Evolutionary conservation across 2,329 filamentous ascomycete genomes (phyloP).

Genomic region (Botrytis fabae): DNA sequence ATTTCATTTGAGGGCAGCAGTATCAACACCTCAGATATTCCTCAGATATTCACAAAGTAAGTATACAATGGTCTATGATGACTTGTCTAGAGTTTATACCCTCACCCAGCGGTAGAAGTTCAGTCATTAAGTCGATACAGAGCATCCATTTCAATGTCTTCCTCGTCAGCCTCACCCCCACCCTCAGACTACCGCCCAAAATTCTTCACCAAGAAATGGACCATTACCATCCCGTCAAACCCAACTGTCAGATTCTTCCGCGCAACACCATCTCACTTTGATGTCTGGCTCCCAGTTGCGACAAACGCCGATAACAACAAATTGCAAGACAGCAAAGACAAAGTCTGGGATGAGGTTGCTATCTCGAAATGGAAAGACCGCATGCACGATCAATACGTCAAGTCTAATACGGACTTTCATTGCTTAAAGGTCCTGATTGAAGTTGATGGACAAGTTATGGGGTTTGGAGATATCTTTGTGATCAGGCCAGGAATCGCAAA

Average conservation of each 20-base stretch:
- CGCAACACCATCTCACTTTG: constrained; percentile 3
- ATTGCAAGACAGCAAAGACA: neutral
- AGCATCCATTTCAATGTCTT: neutral
- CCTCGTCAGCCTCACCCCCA: neutral
- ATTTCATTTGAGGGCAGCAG: neutral
- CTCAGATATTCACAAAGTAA: neutral
- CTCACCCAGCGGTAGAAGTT: neutral
- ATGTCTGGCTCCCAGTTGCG: neutral
- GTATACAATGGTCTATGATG: neutral
- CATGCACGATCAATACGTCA: neutral
- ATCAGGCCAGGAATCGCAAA: neutral
- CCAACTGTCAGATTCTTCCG: neutral
- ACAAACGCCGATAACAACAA: neutral
- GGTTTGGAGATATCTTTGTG: neutral
- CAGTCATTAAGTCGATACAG: neutral
- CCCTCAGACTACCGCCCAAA: neutral
- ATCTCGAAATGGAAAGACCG: neutral
- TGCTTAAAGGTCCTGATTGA: neutral
- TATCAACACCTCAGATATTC: neutral
- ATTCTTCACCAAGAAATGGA: constrained; percentile 1
- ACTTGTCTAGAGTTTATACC: neutral
- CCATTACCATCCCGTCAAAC: neutral
- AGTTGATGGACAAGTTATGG: neutral
- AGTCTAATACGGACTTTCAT: neutral
- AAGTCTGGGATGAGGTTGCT: neutral